Conservation (phyloP, 257 asterid genomes). For the Lycium ferocissimum region DNA sequence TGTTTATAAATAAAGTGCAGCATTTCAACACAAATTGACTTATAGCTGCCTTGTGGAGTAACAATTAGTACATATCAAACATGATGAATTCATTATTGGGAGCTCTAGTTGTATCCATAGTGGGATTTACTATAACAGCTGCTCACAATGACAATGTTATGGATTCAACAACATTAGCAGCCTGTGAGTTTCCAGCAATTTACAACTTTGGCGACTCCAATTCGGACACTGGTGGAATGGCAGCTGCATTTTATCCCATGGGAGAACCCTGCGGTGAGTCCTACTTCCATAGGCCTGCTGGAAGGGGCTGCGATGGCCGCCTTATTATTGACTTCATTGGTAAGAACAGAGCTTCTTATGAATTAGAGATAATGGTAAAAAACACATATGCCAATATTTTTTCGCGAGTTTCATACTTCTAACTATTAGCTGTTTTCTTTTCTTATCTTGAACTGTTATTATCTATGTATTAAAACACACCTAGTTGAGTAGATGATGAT, state of each 20-base stretch:
- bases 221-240: conserved; percentile 66
- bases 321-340: conserved; percentile 66
- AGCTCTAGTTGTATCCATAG: conserved; percentile 3
- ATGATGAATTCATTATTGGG: neutral
- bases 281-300: conserved; percentile 56
- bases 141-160: neutral
- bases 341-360: neutral
- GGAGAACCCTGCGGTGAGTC: conserved; percentile 50
- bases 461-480: no score
- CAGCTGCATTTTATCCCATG: conserved; percentile 57
- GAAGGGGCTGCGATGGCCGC: conserved; percentile 62
- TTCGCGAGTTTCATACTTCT: no score
- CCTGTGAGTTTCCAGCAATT: conserved; percentile 58
- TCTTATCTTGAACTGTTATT: no score
- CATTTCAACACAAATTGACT: conserved; percentile 12
- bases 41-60: neutral
- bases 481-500: no score
- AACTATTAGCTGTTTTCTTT: no score
- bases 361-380: neutral
- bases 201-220: conserved; percentile 72
- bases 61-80: neutral
- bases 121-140: neutral
- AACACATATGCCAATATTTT: no score
- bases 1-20: neutral
- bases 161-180: conserved; percentile 27